Evolutionary conservation across 805 yeast genomes (phyloP).

Genomic region (Sugiyamaella marilandica): DNA sequence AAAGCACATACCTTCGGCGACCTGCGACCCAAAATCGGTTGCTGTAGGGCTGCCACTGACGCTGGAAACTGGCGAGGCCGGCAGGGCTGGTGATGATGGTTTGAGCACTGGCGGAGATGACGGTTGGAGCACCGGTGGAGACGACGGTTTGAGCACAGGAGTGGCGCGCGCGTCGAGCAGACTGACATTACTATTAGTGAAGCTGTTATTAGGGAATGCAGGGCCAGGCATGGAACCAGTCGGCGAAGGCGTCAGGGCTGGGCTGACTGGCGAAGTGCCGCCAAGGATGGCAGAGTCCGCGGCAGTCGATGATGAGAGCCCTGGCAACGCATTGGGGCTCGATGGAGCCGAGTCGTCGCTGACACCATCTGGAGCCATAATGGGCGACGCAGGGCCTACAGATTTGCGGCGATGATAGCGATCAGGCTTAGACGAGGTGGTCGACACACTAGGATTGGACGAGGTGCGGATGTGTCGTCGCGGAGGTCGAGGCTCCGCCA

Average conservation of each 20-base stretch:
- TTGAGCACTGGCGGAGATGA: not conserved
- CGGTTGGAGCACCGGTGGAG: not conserved
- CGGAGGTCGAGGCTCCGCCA: not conserved
- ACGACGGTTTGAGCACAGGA: not conserved
- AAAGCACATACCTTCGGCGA: no score
- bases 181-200: not conserved
- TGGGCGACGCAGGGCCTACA: conserved; percentile 1
- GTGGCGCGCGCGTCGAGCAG: not conserved
- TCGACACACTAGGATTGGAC: conserved; percentile 1
- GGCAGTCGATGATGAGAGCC: conserved; percentile 9
- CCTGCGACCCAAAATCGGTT: not conserved
- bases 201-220: not conserved
- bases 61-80: not conserved
- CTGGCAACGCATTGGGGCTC: conserved; percentile 5
- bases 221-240: not conserved
- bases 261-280: not conserved
- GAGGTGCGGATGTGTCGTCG: conserved; percentile 4
- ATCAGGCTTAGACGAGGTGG: conserved; percentile 17
- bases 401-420: conserved; percentile 22
- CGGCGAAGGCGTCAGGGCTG: conserved; percentile 10
- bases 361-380: not conserved
- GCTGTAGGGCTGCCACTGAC: not conserved
- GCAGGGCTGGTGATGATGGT: not conserved
- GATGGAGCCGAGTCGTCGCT: conserved; percentile 1
- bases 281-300: conserved; percentile 3